Evolutionary conservation across 2,329 filamentous ascomycete species (phyloP).

Genomic region (Corinectria fuckeliana): DNA sequence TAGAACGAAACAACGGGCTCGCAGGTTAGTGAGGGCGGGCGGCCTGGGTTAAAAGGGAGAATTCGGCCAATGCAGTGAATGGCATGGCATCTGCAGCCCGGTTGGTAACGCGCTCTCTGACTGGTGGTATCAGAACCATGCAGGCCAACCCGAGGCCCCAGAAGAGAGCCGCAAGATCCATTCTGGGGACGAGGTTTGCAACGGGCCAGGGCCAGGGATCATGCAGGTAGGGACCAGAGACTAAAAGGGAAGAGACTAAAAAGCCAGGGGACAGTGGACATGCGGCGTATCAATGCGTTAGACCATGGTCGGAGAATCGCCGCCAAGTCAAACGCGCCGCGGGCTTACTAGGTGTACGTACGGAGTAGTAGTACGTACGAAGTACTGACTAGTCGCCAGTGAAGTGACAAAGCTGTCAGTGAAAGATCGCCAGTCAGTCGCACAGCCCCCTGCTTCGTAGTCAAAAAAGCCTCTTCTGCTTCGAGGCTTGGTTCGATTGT

Average conservation of each 20-base stretch:
- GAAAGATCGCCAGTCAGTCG: background rate
- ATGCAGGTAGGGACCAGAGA: slow-evolving; percentile 27
- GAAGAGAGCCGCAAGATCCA: slow-evolving; percentile 41
- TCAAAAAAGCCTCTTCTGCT: slow-evolving; percentile 9
- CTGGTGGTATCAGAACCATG: slow-evolving; percentile 30
- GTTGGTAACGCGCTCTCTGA: slow-evolving; percentile 19
- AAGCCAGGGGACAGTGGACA: slow-evolving; percentile 24
- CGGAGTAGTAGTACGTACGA: too few species aligned
- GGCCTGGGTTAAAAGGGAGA: slow-evolving; percentile 37
- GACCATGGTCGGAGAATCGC: slow-evolving; percentile 28
- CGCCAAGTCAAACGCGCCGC: slow-evolving; percentile 37
- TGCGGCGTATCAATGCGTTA: slow-evolving; percentile 32
- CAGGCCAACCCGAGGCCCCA: slow-evolving; percentile 23
- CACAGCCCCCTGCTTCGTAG: background rate
- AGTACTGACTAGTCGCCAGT: background rate
- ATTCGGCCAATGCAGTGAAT: slow-evolving; percentile 26
- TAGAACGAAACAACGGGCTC: slow-evolving; percentile 37
- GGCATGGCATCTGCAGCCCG: slow-evolving; percentile 20
- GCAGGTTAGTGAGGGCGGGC: slow-evolving; percentile 30
- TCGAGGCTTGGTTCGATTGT: background rate
- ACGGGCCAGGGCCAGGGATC: slow-evolving; percentile 28
- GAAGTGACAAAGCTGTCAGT: background rate
- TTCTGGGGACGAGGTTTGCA: slow-evolving; percentile 33
- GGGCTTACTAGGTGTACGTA: background rate
- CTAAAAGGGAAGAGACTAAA: slow-evolving; percentile 13